Evolutionary conservation across 345 rosid species (phyloP).

Genomic region (Salix brachista): DNA sequence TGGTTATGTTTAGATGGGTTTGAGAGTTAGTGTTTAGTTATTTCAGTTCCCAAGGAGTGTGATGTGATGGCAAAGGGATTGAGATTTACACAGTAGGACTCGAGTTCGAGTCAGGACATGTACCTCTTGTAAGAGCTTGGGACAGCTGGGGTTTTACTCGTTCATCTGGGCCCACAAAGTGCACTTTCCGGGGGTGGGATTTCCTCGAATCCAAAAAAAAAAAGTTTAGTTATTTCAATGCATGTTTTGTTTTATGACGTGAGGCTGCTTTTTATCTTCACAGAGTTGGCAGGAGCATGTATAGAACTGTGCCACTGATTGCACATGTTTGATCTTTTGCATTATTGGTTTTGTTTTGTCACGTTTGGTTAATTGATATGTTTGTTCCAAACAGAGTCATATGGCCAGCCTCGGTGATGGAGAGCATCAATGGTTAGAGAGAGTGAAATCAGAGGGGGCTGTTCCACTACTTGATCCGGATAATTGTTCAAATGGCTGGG

Average conservation of each 20-base stretch:
- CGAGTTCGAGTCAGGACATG: too few relatives aligned
- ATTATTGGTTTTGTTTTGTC: background rate
- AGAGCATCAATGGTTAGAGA: slow-evolving; percentile 66
- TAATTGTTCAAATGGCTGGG: slow-evolving; percentile 70
- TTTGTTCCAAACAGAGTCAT: slow-evolving; percentile 15
- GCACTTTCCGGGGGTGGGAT: too few relatives aligned
- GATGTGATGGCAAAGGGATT: too few relatives aligned
- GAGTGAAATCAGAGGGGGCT: slow-evolving; percentile 70
- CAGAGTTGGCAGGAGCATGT: background rate
- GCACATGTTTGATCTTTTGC: background rate
- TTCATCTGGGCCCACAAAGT: too few relatives aligned
- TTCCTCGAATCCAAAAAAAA: too few relatives aligned
- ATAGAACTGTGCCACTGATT: background rate
- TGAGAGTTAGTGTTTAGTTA: too few relatives aligned
- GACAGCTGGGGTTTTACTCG: too few relatives aligned
- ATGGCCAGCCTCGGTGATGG: slow-evolving; percentile 44
- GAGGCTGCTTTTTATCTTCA: background rate
- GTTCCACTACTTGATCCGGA: slow-evolving; percentile 68
- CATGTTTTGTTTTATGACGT: background rate
- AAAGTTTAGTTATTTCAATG: background rate
- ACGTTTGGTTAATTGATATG: slow-evolving; percentile 4
- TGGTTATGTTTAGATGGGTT: background rate
- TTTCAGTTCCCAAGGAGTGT: too few relatives aligned
- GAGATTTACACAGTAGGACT: too few relatives aligned
- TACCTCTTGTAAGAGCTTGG: too few relatives aligned